These are phyloP conservation scores for Jaltomata sinuosa DNA, from an alignment of 257 asterid species.

Conservation along the genomic window DNA sequence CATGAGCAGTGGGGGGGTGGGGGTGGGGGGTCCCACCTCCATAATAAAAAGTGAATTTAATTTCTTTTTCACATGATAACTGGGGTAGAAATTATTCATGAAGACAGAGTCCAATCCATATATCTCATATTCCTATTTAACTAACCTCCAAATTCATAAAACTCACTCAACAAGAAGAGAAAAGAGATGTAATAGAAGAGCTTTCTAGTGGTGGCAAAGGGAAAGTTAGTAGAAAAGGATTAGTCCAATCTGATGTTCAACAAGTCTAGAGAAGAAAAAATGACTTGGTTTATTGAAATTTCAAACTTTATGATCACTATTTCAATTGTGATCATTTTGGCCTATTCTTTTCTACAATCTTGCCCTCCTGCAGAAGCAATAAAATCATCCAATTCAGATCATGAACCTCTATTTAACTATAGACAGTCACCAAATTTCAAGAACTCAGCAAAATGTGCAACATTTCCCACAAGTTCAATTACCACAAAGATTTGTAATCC, in stretches of 20 bases:
- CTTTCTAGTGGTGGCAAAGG: not conserved
- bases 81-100: not conserved
- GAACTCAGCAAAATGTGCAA: not conserved
- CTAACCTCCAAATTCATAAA: not conserved
- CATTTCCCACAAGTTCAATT: not conserved
- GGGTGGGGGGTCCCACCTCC: not conserved
- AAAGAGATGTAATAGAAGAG: not conserved
- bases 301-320: slow-evolving; percentile 3
- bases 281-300: not conserved
- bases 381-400: slow-evolving; percentile 18
- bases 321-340: slow-evolving; percentile 32
- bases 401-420: slow-evolving; percentile 6
- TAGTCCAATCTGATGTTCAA: not conserved
- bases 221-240: not conserved
- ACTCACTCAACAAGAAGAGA: not conserved
- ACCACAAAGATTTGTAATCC: slow-evolving; percentile 26
- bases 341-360: slow-evolving; percentile 42
- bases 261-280: not conserved
- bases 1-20: not conserved
- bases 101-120: not conserved
- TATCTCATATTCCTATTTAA: not conserved
- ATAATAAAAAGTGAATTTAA: not conserved
- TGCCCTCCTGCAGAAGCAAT: slow-evolving; percentile 45
- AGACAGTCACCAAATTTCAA: not conserved
- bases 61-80: slow-evolving; percentile 2